Base-by-base conservation (phyloP, 306 rosid genomes). In the Casuarina cunninghamiana region DNA sequence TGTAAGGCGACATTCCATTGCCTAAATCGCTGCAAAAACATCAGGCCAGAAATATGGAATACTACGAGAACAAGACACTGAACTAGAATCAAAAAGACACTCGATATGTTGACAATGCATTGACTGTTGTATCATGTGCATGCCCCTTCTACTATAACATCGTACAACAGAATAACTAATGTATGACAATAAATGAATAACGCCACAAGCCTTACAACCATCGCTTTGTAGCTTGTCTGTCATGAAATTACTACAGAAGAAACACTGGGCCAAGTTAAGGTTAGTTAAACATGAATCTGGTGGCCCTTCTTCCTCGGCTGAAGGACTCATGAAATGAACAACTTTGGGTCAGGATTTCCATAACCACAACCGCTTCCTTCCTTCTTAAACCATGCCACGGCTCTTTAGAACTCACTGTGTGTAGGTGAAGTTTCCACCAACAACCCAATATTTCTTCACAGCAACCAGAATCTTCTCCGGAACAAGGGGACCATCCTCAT, bases 381-480 rank as follows among this genome's bases (percentile, higher is more conserved):
- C 13, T 62, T 71, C 75, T 10, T 71, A 62, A 71, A 78, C 63
- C 69, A 80, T 19, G 54, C 19, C 61, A 26, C 32, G 32, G 32
- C 32, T 39, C 44, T 68, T 11, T 35, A 71, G 81, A 58, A 57
- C 48, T 76, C 83, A 88, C 48, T 83, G 87, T 10, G 89, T 39
- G 73, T 90, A 86, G 41, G 97, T 91, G 81, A 87, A 55, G 89
- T 95, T 95, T 67, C 89, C 86, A 77, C 78, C 93, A 53, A 69
- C 76, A 82, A 89, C 96, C 98, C 98, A 95, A 74, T 95, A 95
- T 81, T 89, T 97, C 88, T 95, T 95, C 51, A 95, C 98, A 43
- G 96, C 97, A 75, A 95, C 66, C 79, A 95, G 86, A 72, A 95
- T 78, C 90, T 95, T 95, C 87, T 89, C 97, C 5, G 98, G 89